Conservation (phyloP, 1,139 yeast species). For the Suhomyces guaymorum region DNA sequence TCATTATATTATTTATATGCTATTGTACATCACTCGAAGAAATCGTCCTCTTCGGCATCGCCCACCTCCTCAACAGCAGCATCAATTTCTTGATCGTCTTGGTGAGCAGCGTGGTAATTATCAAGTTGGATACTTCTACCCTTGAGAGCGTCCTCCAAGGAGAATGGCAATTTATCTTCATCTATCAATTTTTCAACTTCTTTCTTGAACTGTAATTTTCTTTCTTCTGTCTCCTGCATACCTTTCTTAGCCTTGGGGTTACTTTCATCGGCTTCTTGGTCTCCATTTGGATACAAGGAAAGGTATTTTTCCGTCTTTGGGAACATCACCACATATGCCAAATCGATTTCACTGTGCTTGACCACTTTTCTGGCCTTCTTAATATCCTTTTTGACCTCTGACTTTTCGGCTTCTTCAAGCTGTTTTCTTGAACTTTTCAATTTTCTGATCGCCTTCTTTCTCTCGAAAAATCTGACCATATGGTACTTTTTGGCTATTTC, state of each 20-base stretch:
- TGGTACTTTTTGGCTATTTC: constrained; percentile 79
- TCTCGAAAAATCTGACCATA: constrained; percentile 91
- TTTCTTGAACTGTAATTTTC: constrained; percentile 51
- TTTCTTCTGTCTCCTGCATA: constrained; percentile 47
- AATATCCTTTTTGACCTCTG: constrained; percentile 51
- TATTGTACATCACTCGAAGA: constrained; percentile 34
- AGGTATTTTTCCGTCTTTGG: constrained; percentile 83
- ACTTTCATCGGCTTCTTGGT: constrained; percentile 31
- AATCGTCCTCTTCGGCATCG: constrained; percentile 42
- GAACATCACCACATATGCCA: constrained; percentile 74
- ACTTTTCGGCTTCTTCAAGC: constrained; percentile 38
- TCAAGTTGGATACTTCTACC: constrained; percentile 44
- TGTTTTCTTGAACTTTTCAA: constrained; percentile 64
- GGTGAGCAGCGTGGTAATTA: constrained; percentile 10
- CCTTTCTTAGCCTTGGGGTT: constrained; percentile 49
- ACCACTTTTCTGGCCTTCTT: constrained; percentile 55
- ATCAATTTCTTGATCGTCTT: constrained; percentile 36
- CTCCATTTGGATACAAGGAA: constrained; percentile 61
- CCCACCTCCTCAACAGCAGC: constrained; percentile 35
- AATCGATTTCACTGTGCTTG: constrained; percentile 64
- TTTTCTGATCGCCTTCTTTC: constrained; percentile 78
- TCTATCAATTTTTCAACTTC: constrained; percentile 52
- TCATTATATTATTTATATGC: constrained; percentile 8
- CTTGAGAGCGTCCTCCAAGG: constrained; percentile 55
- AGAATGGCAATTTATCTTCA: constrained; percentile 54